Evolutionary conservation across 495 filamentous ascomycete species (phyloP).

Genomic region (Aspergillus heteromorphus): DNA sequence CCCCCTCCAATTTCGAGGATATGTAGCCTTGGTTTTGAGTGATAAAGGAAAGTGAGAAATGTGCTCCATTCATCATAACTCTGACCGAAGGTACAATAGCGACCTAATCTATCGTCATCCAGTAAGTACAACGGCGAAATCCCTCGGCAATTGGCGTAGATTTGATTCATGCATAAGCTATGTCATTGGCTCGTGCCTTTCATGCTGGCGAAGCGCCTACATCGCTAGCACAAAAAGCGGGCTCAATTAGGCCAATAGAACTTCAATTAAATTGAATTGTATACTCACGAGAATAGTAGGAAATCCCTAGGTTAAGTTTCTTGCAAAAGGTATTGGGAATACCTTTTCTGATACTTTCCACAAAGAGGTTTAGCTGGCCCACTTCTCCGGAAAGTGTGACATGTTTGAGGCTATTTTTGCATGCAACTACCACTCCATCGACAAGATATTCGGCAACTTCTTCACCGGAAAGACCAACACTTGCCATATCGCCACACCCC

Average conservation of each 20-base stretch:
- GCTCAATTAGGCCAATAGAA: too few species aligned
- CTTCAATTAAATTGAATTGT: too few species aligned
- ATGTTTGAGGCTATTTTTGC: constrained; percentile 17
- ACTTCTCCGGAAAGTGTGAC: constrained; percentile 25
- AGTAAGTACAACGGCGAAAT: background rate
- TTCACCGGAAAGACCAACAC: constrained; percentile 25
- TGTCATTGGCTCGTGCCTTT: too few species aligned
- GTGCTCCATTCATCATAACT: background rate
- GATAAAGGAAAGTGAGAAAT: constrained; percentile 20
- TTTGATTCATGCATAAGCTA: background rate
- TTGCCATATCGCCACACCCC: constrained; percentile 23
- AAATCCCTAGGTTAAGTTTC: constrained; percentile 30
- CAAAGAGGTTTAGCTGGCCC: constrained; percentile 27
- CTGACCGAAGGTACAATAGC: background rate
- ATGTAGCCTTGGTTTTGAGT: constrained; percentile 34
- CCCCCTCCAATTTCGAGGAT: constrained; percentile 45
- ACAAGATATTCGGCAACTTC: constrained; percentile 8
- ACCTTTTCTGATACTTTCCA: constrained; percentile 21
- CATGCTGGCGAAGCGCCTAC: too few species aligned
- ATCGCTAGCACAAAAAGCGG: too few species aligned
- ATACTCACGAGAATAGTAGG: constrained; percentile 35
- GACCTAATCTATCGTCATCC: background rate
- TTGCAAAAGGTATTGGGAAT: constrained; percentile 14
- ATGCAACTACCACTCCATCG: constrained; percentile 6
- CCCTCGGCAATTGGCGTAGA: constrained; percentile 12